Conservation (phyloP, 2,329 filamentous ascomycete genomes). For the Cercospora sesami region DNA sequence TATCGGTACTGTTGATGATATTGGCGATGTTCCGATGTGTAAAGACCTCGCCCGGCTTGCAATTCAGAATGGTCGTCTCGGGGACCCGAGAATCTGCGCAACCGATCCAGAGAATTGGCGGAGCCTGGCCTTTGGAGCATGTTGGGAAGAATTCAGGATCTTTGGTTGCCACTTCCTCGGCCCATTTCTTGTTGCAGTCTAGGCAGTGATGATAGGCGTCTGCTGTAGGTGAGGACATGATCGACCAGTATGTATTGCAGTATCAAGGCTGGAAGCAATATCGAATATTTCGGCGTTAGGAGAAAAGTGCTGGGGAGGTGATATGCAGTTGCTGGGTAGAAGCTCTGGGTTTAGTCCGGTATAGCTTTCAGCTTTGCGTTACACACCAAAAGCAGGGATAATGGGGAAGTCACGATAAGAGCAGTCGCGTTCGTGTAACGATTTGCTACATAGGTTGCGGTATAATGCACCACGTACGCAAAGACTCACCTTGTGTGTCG, state of each 20-base stretch:
- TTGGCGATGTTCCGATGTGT: conserved; percentile 91
- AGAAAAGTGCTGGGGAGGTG: neutral
- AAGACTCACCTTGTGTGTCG: conserved; percentile 2
- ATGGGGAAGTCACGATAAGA: neutral
- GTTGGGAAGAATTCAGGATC: conserved; percentile 71
- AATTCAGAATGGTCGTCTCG: conserved; percentile 75
- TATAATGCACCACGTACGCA: neutral
- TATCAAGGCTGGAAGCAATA: neutral
- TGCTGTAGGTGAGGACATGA: neutral
- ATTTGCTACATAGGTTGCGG: neutral
- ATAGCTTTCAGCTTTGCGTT: neutral
- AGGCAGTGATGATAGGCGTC: conserved; percentile 52
- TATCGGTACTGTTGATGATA: conserved; percentile 71
- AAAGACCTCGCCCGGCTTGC: conserved; percentile 81
- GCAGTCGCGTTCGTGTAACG: neutral
- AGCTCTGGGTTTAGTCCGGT: neutral
- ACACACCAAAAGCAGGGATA: neutral
- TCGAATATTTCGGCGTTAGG: neutral
- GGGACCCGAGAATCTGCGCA: conserved; percentile 84
- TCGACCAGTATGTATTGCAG: neutral
- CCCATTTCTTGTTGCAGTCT: conserved; percentile 70
- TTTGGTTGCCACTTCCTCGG: conserved; percentile 61
- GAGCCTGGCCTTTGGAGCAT: conserved; percentile 66
- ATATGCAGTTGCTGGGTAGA: neutral
- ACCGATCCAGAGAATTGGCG: conserved; percentile 75